phyloP scores from a whole-genome alignment of 1,284 basidiomycete species.

The Sporisorium reilianum region DNA sequence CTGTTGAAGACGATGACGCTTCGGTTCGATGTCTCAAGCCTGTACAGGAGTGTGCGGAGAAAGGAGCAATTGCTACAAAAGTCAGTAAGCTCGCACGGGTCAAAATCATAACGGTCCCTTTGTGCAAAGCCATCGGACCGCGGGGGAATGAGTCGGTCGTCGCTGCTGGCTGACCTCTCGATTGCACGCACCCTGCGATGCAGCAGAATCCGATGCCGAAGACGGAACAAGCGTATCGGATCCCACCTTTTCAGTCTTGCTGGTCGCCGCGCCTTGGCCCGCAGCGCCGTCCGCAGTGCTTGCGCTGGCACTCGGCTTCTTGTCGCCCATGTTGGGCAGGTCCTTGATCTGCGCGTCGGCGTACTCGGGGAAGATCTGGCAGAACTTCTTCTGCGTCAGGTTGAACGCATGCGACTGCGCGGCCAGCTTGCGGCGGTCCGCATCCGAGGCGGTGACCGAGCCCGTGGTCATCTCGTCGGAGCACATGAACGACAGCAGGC shows the following conservation, averaged over 20 bases:
- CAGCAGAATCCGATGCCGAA: conserved; percentile 40
- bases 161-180: not conserved
- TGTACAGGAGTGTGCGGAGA: not conserved
- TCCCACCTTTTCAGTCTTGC: conserved; percentile 47
- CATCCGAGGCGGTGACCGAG: conserved; percentile 82
- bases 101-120: not conserved
- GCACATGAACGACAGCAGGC: conserved; percentile 93
- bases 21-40: conserved; percentile 24
- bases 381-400: conserved; percentile 80
- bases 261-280: conserved; percentile 3
- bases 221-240: conserved; percentile 36
- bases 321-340: conserved; percentile 67
- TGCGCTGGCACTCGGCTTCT: conserved; percentile 16
- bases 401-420: conserved; percentile 87
- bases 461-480: conserved; percentile 97
- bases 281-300: conserved; percentile 1
- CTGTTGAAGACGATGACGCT: not conserved
- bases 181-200: conserved; percentile 43
- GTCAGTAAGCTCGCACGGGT: conserved; percentile 9
- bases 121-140: conserved; percentile 13
- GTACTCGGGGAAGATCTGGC: conserved; percentile 65
- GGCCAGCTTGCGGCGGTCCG: conserved; percentile 83
- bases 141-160: not conserved
- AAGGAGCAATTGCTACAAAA: not conserved
- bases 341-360: conserved; percentile 36